Conservation (phyloP, 306 rosid genomes). For the Gastrolobium villosum region DNA sequence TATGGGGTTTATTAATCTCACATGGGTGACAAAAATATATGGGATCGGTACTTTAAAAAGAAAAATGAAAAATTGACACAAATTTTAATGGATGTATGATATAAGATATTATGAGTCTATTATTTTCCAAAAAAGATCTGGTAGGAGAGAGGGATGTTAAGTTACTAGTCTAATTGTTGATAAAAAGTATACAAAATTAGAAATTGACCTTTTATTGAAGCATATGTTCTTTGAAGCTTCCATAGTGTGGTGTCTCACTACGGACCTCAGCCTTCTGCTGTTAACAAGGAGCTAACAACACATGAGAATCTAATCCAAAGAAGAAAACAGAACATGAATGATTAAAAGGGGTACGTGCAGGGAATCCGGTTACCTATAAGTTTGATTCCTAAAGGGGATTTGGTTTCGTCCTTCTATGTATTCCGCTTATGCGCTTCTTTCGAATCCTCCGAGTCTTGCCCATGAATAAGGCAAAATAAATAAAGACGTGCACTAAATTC, state of each 20-base stretch:
- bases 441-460: too few species aligned
- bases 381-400: not conserved
- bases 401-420: not conserved
- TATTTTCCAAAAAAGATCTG: too few species aligned
- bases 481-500: too few species aligned
- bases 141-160: not conserved
- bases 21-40: too few species aligned
- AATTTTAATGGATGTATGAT: too few species aligned
- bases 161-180: not conserved
- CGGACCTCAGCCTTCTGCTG: not conserved
- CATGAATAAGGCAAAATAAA: too few species aligned
- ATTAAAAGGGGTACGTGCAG: not conserved
- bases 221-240: slow-evolving; percentile 21
- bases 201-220: not conserved
- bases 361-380: not conserved
- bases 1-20: too few species aligned
- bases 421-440: too few species aligned
- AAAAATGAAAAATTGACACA: too few species aligned
- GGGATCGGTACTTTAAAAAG: too few species aligned
- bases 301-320: slow-evolving; percentile 34
- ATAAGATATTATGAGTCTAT: too few species aligned
- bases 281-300: slow-evolving; percentile 34
- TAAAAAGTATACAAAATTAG: not conserved
- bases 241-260: not conserved
- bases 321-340: not conserved